These are phyloP conservation scores for Beauveria rudraprayagi DNA, from an alignment of 2,329 filamentous ascomycete genomes.

Conservation along the genomic window DNA sequence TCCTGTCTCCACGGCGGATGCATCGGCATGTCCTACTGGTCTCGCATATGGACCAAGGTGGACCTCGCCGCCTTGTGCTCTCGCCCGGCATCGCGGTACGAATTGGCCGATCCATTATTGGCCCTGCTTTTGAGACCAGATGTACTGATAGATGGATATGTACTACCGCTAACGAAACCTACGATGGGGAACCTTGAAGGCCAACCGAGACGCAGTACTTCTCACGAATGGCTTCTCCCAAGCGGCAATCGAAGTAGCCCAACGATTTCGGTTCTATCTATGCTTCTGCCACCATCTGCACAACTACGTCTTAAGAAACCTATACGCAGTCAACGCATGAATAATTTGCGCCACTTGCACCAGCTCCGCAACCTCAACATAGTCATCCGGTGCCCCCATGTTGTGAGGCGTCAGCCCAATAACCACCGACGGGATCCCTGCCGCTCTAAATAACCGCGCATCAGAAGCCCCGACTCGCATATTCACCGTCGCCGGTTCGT, in stretches of 20 bases:
- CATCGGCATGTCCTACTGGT: background rate
- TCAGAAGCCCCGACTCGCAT: conserved; percentile 14
- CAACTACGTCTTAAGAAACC: background rate
- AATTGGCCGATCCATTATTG: background rate
- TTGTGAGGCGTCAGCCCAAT: conserved; percentile 13
- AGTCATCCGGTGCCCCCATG: conserved; percentile 13
- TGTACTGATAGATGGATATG: background rate
- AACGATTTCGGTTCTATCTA: background rate
- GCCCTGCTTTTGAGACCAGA: background rate
- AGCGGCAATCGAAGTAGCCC: background rate
- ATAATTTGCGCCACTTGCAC: conserved; percentile 13
- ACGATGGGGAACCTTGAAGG: background rate
- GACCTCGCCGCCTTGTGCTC: background rate
- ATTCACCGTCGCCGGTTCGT: conserved; percentile 7
- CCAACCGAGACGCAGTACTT: too few species aligned
- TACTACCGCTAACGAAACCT: background rate
- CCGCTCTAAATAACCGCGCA: conserved; percentile 9
- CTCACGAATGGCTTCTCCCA: too few species aligned
- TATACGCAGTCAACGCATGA: conserved; percentile 10
- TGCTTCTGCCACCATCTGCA: background rate
- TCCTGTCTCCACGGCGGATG: background rate
- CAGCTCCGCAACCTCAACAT: conserved; percentile 9
- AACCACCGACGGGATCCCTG: conserved; percentile 12
- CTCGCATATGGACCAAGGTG: background rate
- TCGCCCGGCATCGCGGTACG: background rate